Evolutionary conservation across 2,329 filamentous ascomycete species (phyloP), one percentile per base, ranked within the genome.

Genomic region (Aureobasidium subglaciale): DNA sequence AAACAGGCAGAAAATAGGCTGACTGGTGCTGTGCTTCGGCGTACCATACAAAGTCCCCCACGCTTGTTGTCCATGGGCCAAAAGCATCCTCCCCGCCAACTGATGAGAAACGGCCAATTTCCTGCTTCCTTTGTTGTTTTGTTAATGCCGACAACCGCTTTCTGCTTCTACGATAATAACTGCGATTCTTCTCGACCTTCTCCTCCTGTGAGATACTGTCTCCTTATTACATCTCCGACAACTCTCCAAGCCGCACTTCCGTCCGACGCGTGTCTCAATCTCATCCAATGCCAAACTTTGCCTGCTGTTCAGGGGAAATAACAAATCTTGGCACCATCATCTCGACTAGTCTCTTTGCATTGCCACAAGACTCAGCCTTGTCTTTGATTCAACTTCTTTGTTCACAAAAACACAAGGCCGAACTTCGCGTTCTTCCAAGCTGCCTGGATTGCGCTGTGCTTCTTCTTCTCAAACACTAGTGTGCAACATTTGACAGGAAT

Each of bases 401-500:
- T 49, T n/a, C 45, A 37, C 41, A 37, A 37, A 37, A 32, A 49
- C 32, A 30, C 22, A 25, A 37, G 45, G 22, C 45, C 30, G 35
- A 32, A 35, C 45, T 49, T n/a, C 22, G 32, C 13, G 4, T 27
- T 9, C 10, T 27, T 35, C 20, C 32, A 37, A 37, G 32, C 45
- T 32, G 45, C 45, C 32, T 49, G 30, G 9, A 27, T 49, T 9
- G 13, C 15, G 45, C 32, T 27, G 45, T 37, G 45, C 45, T 2
- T 27, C n/a, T n/a, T n/a, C n/a, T 49, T 49, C 45, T 49, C 45
- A 49, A 49, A 49, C 45, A 49, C 45, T 49, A 49, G 45, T 18
- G 32, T 35, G 20, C 45, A 37, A 25, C 5, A n/a, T 13, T 27
- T 37, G 43, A 48, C 43, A 34, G 7, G n/a, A 30, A 49, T 27